These are phyloP conservation scores for Candida sp. DNA, from an alignment of 1,139 yeast genomes.

Conservation along the genomic window DNA sequence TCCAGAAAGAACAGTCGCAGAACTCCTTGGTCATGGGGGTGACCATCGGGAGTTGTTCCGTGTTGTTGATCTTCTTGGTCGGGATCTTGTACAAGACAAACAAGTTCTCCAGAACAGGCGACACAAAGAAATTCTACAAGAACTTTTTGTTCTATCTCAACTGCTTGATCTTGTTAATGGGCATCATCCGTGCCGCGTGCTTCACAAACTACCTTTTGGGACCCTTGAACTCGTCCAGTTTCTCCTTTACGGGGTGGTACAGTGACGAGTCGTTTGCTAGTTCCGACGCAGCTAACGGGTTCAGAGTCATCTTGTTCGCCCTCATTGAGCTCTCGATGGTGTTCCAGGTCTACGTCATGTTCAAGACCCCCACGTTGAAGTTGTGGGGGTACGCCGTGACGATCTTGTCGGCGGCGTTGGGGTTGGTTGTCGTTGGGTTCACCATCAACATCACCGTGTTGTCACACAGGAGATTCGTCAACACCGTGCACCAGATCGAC, in stretches of 20 bases:
- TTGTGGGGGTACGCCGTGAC: slow-evolving; percentile 45
- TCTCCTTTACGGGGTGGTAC: slow-evolving; percentile 51
- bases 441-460: slow-evolving; percentile 45
- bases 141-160: slow-evolving; percentile 71
- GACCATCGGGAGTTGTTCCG: slow-evolving; percentile 31
- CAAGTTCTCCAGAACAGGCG: slow-evolving; percentile 21
- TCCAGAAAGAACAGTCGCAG: slow-evolving; percentile 4
- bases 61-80: slow-evolving; percentile 24
- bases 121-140: slow-evolving; percentile 39
- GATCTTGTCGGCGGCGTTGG: slow-evolving; percentile 42
- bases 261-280: slow-evolving; percentile 27
- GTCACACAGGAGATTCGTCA: slow-evolving; percentile 12
- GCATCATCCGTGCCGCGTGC: slow-evolving; percentile 63
- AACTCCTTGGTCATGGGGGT: slow-evolving; percentile 19
- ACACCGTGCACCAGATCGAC: neutral
- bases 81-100: slow-evolving; percentile 35
- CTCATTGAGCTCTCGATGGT: slow-evolving; percentile 68
- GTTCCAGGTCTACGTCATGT: slow-evolving; percentile 73
- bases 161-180: slow-evolving; percentile 55
- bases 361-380: slow-evolving; percentile 54
- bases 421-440: slow-evolving; percentile 54
- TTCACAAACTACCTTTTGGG: slow-evolving; percentile 58
- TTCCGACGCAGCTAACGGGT: slow-evolving; percentile 61
- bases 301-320: slow-evolving; percentile 61
- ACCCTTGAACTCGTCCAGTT: slow-evolving; percentile 53